These are phyloP conservation scores for Calophaca sinica DNA, from an alignment of 306 rosid species.

Conservation along the genomic window DNA sequence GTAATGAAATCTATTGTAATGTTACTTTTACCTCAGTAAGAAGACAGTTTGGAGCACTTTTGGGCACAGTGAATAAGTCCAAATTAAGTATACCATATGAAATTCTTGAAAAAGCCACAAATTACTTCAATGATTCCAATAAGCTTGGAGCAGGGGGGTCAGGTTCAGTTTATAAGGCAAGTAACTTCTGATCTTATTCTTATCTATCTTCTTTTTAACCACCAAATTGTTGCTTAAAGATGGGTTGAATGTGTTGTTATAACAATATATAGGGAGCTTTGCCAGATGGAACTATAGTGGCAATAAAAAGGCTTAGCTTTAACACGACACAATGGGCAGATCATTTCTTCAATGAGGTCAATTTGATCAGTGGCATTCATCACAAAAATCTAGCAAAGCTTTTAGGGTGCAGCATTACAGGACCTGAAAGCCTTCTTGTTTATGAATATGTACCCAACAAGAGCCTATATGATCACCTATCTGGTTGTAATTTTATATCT, in stretches of 20 bases:
- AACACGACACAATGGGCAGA: slow-evolving; percentile 44
- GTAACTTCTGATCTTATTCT: slow-evolving; percentile 31
- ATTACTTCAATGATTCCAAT: slow-evolving; percentile 45
- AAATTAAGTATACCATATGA: slow-evolving; percentile 36
- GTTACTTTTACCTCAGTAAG: slow-evolving; percentile 34
- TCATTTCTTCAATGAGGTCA: slow-evolving; percentile 47
- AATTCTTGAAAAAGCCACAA: slow-evolving; percentile 41
- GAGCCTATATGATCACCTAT: slow-evolving; percentile 39
- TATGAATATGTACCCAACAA: slow-evolving; percentile 42
- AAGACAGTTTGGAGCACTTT: slow-evolving; percentile 39
- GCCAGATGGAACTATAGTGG: slow-evolving; percentile 37
- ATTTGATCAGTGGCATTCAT: slow-evolving; percentile 41
- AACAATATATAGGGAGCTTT: slow-evolving; percentile 28
- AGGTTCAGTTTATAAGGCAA: slow-evolving; percentile 43
- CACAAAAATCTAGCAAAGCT: slow-evolving; percentile 44
- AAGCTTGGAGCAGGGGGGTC: slow-evolving; percentile 44
- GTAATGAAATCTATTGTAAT: not conserved
- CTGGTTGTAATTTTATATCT: not conserved
- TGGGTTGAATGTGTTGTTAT: not conserved
- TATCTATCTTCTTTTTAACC: not conserved
- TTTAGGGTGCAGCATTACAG: slow-evolving; percentile 47
- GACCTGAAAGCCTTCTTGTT: slow-evolving; percentile 48
- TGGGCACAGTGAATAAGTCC: slow-evolving; percentile 25
- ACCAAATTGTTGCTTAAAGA: not conserved
- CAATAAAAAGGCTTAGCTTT: slow-evolving; percentile 45